Base-by-base conservation (phyloP, 768 basidiomycete genomes). In the Jaapia argillacea region DNA sequence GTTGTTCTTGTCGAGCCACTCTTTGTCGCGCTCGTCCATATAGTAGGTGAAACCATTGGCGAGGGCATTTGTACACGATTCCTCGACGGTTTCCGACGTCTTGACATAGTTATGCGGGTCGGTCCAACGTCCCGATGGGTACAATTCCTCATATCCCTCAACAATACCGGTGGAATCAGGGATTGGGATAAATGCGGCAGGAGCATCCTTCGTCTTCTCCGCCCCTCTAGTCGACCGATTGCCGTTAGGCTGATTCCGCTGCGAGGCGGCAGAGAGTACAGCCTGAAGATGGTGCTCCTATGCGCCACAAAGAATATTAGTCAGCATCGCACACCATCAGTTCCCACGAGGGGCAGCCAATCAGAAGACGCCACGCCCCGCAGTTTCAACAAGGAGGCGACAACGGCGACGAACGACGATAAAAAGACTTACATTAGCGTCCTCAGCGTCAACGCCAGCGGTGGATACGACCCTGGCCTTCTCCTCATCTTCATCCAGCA, bases 11-110 rank as follows among this genome's bases (percentile, higher is more conserved):
- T 87, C 84, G 24, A 99, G 74, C 94, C 94, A 99, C 50, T 85
- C 85, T 54, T 85, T 80, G 66, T 98, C 94, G 14, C 85, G 81
- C 60, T 98, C 96, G 54, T 99, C 94, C 85, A 97, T 87, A 50
- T 79, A 87, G 57, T 98, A 97, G 2, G 81, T 79, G 62, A 85
- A 85, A 0, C 85, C 84, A 51, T 84, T 79, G 24, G 75, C 65
- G 45, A 91, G 74, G 7, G 75, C 77, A 49, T 66, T 70, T 3
- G 60, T 59, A 51, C 71, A 67, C 6, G 76, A 68, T 51, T 92
- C 90, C 53, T 98, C 96, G 50, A 85, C 79, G 3, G 85, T 89
- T 53, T 85, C 79, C 5, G 90, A 92, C 25, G 81, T 85, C 45
- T 80, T 78, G 44, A 94, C 70, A 58, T 85, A 91, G 0, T 81